Base-by-base conservation (phyloP, 1,284 basidiomycete genomes). In the Microbotryomycetes sp. region DNA sequence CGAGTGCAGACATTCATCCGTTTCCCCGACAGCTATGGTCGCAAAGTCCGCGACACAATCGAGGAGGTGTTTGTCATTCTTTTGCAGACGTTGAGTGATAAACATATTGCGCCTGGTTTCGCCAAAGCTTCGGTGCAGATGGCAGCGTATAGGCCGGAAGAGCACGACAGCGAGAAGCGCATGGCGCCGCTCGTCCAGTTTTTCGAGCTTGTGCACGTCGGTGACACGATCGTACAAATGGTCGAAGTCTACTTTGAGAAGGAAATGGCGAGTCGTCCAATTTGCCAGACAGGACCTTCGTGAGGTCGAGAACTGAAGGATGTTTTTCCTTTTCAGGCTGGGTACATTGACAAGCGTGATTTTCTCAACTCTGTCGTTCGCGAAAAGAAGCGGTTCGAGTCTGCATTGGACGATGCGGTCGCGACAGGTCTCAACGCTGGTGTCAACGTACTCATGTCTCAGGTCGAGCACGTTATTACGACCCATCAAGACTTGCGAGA, bases 231-330 rank as follows among this genome's bases (percentile, higher is more conserved):
- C 54, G 90, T 93, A 76, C 90, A 88, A 28, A 96, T 98, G 85
- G 85, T 96, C 2, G 91, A 97, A 70, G 94, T 97, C 1, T 98
- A 94, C 76, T 98, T 93, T 73, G 92, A 97, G 72, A 93, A 93
- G 73, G 93, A 96, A 72, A 78, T 97, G 73, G 89, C 88, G 58
- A 28, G 80, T 66, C 23, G 16, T 54, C n/a, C n/a, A n/a, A 61
- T 11, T 26, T 55, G 13, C 18, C 16, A 0, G 27, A n/a, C 13
- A 5, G 3, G 16, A 13, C 27, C 7, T 45, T 26, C 21, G 52
- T 48, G 30, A 30, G 13, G 21, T 54, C 28, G 24, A 18, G 24
- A 18, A n/a, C 18, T 18, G 30, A 59, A 69, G 30, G 28, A 47
- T 18, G 59, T 28, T 2, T 28, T 15, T 9, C 13, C 11, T 52